These are phyloP conservation scores for Sporothrix schenckii DNA, from an alignment of 2,329 filamentous ascomycete genomes.

Conservation along the genomic window DNA sequence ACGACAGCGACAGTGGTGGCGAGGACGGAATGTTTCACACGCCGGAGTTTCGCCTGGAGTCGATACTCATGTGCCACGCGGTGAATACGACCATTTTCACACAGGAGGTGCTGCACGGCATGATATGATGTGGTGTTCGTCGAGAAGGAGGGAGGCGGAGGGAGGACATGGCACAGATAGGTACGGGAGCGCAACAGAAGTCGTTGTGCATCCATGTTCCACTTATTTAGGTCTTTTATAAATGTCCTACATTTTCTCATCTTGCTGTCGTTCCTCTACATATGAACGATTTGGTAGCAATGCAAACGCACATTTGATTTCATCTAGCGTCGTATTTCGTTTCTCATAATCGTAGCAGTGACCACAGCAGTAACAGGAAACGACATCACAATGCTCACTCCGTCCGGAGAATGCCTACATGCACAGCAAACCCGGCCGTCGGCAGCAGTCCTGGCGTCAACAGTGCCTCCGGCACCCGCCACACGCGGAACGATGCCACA, in stretches of 20 bases:
- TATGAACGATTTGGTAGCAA: neutral
- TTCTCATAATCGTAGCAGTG: constrained; percentile 6
- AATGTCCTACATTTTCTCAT: too few relatives aligned
- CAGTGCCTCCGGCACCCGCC: constrained; percentile 70
- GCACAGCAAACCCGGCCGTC: constrained; percentile 77
- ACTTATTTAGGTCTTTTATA: neutral
- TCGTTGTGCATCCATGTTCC: neutral
- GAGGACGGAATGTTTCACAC: constrained; percentile 33
- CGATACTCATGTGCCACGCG: constrained; percentile 50
- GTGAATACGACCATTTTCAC: constrained; percentile 59
- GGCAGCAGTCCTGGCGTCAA: constrained; percentile 62
- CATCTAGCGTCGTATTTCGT: neutral
- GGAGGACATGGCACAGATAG: neutral
- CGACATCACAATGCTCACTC: neutral
- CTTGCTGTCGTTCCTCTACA: neutral
- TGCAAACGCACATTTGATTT: neutral
- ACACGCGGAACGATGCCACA: constrained; percentile 67
- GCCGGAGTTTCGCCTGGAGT: constrained; percentile 43
- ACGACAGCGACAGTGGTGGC: constrained; percentile 38
- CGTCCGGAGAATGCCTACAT: constrained; percentile 66
- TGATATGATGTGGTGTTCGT: constrained; percentile 41
- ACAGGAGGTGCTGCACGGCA: constrained; percentile 56
- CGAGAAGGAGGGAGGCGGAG: too few relatives aligned
- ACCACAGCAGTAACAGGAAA: neutral
- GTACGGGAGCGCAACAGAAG: neutral